phyloP scores from a whole-genome alignment of 768 basidiomycete genomes.

The Suillus subalutaceus region DNA sequence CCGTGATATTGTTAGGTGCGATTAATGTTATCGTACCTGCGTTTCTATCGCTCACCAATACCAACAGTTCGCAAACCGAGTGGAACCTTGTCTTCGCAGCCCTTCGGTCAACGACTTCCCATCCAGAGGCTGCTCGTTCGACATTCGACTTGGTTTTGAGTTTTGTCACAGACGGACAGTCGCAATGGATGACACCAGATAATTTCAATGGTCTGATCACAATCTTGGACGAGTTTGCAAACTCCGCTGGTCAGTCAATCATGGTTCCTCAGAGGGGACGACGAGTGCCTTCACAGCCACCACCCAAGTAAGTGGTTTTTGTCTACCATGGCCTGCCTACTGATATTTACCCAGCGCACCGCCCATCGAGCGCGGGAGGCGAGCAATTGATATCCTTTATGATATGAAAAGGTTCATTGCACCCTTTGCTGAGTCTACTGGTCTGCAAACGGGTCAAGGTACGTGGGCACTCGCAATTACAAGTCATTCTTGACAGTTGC shows the following conservation, averaged over 20 bases:
- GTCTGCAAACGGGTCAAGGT: conserved; percentile 39
- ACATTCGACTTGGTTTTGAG: conserved; percentile 79
- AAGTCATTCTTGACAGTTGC: conserved; percentile 11
- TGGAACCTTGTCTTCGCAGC: conserved; percentile 94
- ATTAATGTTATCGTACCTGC: neutral
- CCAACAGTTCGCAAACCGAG: conserved; percentile 81
- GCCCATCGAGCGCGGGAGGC: conserved; percentile 76
- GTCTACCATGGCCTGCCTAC: neutral
- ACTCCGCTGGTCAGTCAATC: conserved; percentile 64
- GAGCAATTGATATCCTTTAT: conserved; percentile 80
- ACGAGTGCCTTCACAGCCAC: conserved; percentile 50
- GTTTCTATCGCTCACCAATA: conserved; percentile 13
- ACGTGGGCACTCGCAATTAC: conserved; percentile 10
- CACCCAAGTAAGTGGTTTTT: conserved; percentile 48
- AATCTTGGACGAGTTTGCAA: conserved; percentile 86
- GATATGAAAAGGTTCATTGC: conserved; percentile 70
- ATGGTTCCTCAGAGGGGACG: conserved; percentile 58
- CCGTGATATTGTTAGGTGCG: conserved; percentile 63
- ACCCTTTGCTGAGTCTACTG: conserved; percentile 53
- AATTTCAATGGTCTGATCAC: conserved; percentile 82
- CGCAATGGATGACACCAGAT: conserved; percentile 67
- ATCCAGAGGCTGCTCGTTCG: conserved; percentile 84
- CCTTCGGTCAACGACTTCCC: conserved; percentile 80
- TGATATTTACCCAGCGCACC: conserved; percentile 56
- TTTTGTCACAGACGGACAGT: conserved; percentile 64